Evolutionary conservation across 257 asterid genomes (phyloP), one percentile per base, ranked within the genome.

Genomic region (Ilex asprella): DNA sequence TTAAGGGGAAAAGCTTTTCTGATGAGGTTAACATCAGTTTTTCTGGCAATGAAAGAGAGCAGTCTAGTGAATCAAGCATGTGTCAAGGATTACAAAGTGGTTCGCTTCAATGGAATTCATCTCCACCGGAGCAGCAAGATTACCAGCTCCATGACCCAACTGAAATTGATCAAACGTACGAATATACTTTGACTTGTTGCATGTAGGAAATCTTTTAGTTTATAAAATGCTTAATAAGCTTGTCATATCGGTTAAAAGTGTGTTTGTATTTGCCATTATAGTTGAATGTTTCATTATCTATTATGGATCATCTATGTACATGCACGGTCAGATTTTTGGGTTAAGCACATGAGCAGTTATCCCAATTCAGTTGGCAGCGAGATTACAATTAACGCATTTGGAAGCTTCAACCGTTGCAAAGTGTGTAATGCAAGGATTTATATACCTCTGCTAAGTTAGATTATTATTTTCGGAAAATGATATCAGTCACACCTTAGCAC

Each of bases 121-220:
- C 30, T 63, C 52, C 64, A 41, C 32, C 16, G 55, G 68, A 68
- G 16, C 47, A 61, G 39, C 67, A 69, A 14, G 76, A 75, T 59
- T 15, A 16, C 39, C 69, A 74, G 49, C 71, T 75, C 71, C 60
- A 68, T 7, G 80, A 71, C 62, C 62, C 67, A 39, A 49, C 70
- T 64, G 62, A 50, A 51, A 53, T 74, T 5, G 69, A 75, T 30
- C 74, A 65, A 56, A 75, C 80, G 7, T 80, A 78, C 68, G 80
- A 78, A 35, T 4, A 35, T 77, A 64, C 69, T 61, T 61, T 61
- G 63, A 58, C 60, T 62, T 60, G 67, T 52, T 63, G 79, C 72
- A 62, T 70, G 52, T 70, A 46, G 52, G n/a, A 46, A 44, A 44
- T 12, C 50, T 7, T 12, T 8, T 44, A 8, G 50, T 12, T 7